Evolutionary conservation across 2,329 filamentous ascomycete genomes (phyloP).

Genomic region (Davidsoniella eucalypti): DNA sequence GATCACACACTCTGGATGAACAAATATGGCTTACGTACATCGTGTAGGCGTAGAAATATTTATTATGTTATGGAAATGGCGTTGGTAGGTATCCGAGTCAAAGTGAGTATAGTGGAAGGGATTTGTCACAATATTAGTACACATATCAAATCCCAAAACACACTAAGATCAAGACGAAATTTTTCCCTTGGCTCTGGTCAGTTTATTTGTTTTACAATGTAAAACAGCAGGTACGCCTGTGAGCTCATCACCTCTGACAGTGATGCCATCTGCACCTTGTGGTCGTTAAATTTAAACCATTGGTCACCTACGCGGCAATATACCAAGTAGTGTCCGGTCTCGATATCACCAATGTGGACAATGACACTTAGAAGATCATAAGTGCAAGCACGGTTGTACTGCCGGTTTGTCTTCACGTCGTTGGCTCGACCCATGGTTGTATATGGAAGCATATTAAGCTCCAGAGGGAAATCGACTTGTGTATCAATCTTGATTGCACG

Average conservation of each 20-base stretch:
- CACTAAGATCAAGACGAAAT: background rate
- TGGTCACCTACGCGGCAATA: slow-evolving; percentile 70
- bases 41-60: background rate
- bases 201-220: slow-evolving; percentile 46
- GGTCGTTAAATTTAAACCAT: slow-evolving; percentile 96
- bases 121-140: background rate
- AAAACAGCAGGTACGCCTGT: slow-evolving; percentile 84
- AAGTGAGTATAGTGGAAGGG: no score
- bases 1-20: background rate
- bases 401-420: slow-evolving; percentile 32
- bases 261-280: slow-evolving; percentile 70
- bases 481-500: slow-evolving; percentile 77
- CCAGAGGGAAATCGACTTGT: slow-evolving; percentile 67
- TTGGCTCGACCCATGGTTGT: slow-evolving; percentile 47
- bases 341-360: slow-evolving; percentile 83
- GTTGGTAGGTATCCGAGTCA: no score
- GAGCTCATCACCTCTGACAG: slow-evolving; percentile 73
- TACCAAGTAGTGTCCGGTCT: slow-evolving; percentile 83
- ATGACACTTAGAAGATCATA: slow-evolving; percentile 85
- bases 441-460: slow-evolving; percentile 82
- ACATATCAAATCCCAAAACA: background rate
- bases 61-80: no score
- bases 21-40: background rate
- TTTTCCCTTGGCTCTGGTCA: background rate
- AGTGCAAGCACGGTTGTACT: slow-evolving; percentile 48